Conservation (phyloP, 306 rosid species). For the Comarum palustre region DNA sequence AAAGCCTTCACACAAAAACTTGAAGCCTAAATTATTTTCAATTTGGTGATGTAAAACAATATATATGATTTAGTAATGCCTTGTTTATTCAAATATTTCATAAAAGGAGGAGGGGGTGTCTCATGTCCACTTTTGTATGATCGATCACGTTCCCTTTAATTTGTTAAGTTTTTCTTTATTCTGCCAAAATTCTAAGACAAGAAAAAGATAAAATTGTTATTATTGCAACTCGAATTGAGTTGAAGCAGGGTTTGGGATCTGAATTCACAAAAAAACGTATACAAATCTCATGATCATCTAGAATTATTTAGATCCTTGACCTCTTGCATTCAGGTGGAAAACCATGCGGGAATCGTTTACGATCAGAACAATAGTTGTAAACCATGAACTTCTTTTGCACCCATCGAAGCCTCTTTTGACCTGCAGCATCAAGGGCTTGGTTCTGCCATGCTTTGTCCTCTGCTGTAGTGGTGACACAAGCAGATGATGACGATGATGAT, state of each 20-base stretch:
- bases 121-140: no score
- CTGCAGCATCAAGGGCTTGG: conserved; percentile 34
- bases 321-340: conserved; percentile 42
- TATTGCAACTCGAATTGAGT: background rate
- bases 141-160: no score
- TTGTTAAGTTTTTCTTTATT: no score
- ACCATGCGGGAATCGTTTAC: conserved; percentile 42
- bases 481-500: conserved; percentile 27
- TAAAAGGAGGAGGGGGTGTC: no score
- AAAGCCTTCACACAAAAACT: no score
- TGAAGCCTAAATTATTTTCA: no score
- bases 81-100: no score
- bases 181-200: no score
- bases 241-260: conserved; percentile 6
- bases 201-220: background rate
- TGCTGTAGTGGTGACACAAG: conserved; percentile 6
- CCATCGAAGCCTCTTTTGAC: conserved; percentile 39
- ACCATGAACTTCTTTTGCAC: conserved; percentile 45
- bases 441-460: conserved; percentile 16
- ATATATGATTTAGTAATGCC: no score
- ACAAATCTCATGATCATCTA: no score
- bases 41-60: no score
- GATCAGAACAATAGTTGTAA: conserved; percentile 43
- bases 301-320: background rate
- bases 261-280: no score